Conservation (phyloP, 495 filamentous ascomycete genomes). For the Penicillium diatomitis region DNA sequence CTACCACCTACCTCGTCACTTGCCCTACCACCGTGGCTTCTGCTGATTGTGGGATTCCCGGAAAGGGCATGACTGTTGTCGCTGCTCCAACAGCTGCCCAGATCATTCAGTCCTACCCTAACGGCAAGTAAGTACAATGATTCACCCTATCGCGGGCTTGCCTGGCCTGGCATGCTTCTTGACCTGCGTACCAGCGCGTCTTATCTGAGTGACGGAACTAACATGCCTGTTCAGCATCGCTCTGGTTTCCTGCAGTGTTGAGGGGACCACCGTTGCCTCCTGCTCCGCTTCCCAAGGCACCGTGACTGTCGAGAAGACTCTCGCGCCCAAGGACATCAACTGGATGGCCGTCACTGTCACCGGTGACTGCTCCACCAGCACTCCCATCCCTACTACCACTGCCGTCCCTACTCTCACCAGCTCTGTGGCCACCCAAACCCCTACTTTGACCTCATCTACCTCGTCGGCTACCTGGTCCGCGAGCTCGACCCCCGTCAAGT, state of each 20-base stretch:
- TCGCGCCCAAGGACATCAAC: slow-evolving; percentile 13
- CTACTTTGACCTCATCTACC: background rate
- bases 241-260: slow-evolving; percentile 22
- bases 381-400: slow-evolving; percentile 17
- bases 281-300: slow-evolving; percentile 20
- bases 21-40: slow-evolving; percentile 14
- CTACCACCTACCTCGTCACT: slow-evolving; percentile 21
- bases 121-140: slow-evolving; percentile 13
- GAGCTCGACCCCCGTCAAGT: slow-evolving; percentile 13
- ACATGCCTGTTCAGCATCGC: slow-evolving; percentile 11
- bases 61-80: slow-evolving; percentile 18
- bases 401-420: slow-evolving; percentile 15
- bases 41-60: slow-evolving; percentile 15
- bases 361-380: slow-evolving; percentile 11
- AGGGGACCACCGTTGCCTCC: slow-evolving; percentile 23
- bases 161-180: too few species aligned
- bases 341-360: slow-evolving; percentile 24
- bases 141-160: background rate
- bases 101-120: slow-evolving; percentile 9
- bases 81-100: slow-evolving; percentile 15
- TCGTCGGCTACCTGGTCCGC: background rate
- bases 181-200: too few species aligned
- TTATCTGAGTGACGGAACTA: background rate
- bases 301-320: slow-evolving; percentile 13
- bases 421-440: slow-evolving; percentile 1